phyloP scores from a whole-genome alignment of 768 basidiomycete species.

The Agrocybe chaxingu region DNA sequence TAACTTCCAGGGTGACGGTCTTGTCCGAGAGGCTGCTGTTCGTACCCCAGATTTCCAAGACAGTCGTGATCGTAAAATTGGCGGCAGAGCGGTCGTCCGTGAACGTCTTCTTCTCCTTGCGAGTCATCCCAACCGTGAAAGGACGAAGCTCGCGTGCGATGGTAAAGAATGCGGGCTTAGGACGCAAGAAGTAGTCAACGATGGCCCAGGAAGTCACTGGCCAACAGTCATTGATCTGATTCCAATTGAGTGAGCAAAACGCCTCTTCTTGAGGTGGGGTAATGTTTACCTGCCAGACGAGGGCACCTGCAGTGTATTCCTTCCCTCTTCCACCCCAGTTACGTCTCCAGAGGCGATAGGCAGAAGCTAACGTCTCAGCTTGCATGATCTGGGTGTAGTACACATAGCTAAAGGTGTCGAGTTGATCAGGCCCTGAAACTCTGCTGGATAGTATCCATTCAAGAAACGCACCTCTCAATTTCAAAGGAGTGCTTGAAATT shows the following conservation, averaged over 20 bases:
- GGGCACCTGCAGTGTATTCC: slow-evolving; percentile 85
- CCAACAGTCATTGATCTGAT: slow-evolving; percentile 88
- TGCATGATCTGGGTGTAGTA: slow-evolving; percentile 98
- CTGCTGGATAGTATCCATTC: not conserved
- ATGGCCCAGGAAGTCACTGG: slow-evolving; percentile 94
- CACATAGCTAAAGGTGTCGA: slow-evolving; percentile 56
- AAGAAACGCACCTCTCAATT: slow-evolving; percentile 61
- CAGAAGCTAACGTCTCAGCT: slow-evolving; percentile 83
- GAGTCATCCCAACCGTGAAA: slow-evolving; percentile 80
- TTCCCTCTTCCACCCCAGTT: slow-evolving; percentile 87
- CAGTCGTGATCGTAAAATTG: slow-evolving; percentile 60
- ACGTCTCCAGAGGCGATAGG: slow-evolving; percentile 88
- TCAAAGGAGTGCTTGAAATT: slow-evolving; percentile 91
- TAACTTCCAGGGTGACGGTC: slow-evolving; percentile 59
- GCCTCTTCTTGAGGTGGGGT: not conserved
- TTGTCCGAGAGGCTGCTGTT: slow-evolving; percentile 68
- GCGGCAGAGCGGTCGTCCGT: slow-evolving; percentile 62
- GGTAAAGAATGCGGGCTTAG: slow-evolving; percentile 88
- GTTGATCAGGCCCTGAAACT: not conserved
- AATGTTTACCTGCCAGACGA: slow-evolving; percentile 86
- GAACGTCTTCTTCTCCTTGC: slow-evolving; percentile 66
- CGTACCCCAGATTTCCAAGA: slow-evolving; percentile 84
- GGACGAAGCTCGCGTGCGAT: slow-evolving; percentile 82
- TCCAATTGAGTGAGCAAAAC: not conserved
- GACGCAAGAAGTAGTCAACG: slow-evolving; percentile 88